A percentile compares a stretch with the other conserved stretches of the same genome.
Evolutionary conservation across 2,329 filamentous ascomycete genomes (phyloP).

Genomic region (Parasarocladium wereldwijsianum): DNA sequence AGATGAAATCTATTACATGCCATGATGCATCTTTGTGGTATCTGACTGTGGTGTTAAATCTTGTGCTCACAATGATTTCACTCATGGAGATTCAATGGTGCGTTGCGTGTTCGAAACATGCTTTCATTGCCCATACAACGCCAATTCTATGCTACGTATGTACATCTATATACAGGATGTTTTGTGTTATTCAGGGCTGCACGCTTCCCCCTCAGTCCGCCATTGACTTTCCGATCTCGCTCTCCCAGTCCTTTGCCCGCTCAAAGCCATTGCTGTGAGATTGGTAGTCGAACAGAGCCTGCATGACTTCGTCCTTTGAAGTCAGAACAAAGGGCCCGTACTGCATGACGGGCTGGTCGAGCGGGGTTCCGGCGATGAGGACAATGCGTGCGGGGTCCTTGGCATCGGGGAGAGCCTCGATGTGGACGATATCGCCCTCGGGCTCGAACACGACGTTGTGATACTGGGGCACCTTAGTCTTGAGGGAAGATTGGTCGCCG

Average conservation of each 20-base stretch:
- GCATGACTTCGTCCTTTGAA: constrained; percentile 55
- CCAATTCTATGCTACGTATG: no score
- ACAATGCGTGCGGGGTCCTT: constrained; percentile 45
- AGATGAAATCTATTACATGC: no score
- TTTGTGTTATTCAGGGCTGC: no score
- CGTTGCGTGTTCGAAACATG: no score
- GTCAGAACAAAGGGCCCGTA: constrained; percentile 77
- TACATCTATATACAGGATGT: no score
- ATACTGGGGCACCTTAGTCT: constrained; percentile 47
- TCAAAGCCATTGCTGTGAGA: constrained; percentile 65
- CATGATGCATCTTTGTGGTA: no score
- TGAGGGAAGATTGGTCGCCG: constrained; percentile 34
- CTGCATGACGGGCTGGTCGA: constrained; percentile 69
- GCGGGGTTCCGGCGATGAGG: constrained; percentile 62
- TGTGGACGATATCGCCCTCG: constrained; percentile 60
- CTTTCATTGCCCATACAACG: no score
- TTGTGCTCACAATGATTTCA: no score
- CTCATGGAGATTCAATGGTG: no score
- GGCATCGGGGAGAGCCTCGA: constrained; percentile 52
- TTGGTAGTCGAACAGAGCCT: constrained; percentile 66
- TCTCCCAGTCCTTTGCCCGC: constrained; percentile 63
- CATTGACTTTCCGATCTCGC: constrained; percentile 82
- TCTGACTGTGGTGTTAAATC: no score
- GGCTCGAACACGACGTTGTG: constrained; percentile 84
- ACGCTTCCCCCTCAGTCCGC: no score